These are phyloP conservation scores for Colletotrichum kahawae DNA, from an alignment of 2,329 filamentous ascomycete species.

Conservation along the genomic window DNA sequence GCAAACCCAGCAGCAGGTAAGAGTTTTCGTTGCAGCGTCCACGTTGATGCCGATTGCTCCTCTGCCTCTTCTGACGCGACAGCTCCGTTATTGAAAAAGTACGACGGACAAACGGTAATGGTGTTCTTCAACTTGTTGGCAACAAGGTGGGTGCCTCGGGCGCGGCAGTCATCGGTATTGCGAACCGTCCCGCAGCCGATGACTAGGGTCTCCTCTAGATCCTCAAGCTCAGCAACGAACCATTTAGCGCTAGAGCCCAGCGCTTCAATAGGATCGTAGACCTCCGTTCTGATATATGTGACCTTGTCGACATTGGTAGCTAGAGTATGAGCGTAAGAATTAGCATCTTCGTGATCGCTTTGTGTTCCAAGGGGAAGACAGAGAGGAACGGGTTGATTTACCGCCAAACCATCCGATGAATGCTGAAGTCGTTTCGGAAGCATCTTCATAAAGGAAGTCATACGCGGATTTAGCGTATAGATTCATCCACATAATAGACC, in stretches of 20 bases:
- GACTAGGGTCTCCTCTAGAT: neutral
- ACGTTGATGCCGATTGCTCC: neutral
- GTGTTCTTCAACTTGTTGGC: neutral
- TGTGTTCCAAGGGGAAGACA: neutral
- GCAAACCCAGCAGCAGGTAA: neutral
- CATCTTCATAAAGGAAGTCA: neutral
- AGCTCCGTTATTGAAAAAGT: neutral
- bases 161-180: neutral
- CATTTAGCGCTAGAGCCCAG: neutral
- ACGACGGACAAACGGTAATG: neutral
- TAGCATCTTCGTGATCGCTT: neutral
- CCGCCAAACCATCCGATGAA: neutral
- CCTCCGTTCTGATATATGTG: neutral
- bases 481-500: neutral
- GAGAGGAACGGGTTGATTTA: neutral
- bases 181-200: neutral
- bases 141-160: neutral
- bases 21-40: neutral
- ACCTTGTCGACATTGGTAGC: neutral
- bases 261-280: neutral
- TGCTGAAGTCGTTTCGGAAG: neutral
- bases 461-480: neutral
- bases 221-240: neutral
- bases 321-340: neutral
- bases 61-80: neutral